Conservation (phyloP, 176 grass and related monocot genomes). For the Aechmea fasciata region DNA sequence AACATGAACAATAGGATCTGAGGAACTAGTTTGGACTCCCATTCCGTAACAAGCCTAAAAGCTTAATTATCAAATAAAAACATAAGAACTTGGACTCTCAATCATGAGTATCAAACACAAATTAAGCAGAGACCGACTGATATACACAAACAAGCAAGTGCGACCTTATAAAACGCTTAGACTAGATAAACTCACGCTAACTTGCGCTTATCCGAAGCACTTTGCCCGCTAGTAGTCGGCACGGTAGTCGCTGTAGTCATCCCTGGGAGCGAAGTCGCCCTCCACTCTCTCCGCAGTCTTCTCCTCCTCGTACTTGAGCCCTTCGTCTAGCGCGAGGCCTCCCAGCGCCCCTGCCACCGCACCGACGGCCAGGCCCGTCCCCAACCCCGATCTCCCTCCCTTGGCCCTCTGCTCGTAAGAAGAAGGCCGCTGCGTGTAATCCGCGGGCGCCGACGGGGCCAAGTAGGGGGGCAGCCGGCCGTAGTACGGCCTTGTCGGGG, state of each 20-base stretch:
- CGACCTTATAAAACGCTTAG: neutral
- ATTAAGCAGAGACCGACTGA: neutral
- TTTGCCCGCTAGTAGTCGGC: slow-evolving; percentile 42
- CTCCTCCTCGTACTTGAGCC: slow-evolving; percentile 69
- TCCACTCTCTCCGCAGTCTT: slow-evolving; percentile 42
- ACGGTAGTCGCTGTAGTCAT: slow-evolving; percentile 58
- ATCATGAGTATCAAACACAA: neutral
- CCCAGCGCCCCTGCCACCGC: slow-evolving; percentile 47
- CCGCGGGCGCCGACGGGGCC: slow-evolving; percentile 60
- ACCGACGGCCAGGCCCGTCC: slow-evolving; percentile 64
- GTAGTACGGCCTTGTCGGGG: slow-evolving; percentile 33
- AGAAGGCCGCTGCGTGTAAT: slow-evolving; percentile 32
- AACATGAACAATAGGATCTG: neutral
- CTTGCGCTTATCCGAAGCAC: slow-evolving; percentile 10
- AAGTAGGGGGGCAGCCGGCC: slow-evolving; percentile 17
- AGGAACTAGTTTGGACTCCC: neutral
- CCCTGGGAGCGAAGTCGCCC: slow-evolving; percentile 35
- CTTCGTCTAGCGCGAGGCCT: slow-evolving; percentile 52
- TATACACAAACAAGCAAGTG: slow-evolving; percentile 9
- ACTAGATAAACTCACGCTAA: slow-evolving; percentile 5
- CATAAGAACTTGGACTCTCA: neutral
- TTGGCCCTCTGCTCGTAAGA: slow-evolving; percentile 32
- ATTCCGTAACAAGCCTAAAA: neutral
- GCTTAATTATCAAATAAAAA: neutral
- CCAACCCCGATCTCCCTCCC: slow-evolving; percentile 39